Evolutionary conservation across 2,329 filamentous ascomycete species (phyloP).

Genomic region (Cercospora sp.): DNA sequence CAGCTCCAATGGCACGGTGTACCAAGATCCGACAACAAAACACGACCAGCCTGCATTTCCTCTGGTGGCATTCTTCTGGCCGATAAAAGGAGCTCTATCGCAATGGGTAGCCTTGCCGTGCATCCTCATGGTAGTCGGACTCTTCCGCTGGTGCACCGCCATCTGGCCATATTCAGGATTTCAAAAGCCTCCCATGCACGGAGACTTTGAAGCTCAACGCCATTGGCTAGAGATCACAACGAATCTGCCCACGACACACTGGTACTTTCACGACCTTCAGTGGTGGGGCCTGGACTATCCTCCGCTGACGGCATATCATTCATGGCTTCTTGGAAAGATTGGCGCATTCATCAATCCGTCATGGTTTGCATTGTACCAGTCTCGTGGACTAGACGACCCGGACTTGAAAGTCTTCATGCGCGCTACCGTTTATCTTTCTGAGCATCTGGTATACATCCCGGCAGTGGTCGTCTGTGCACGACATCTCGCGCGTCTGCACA

Average conservation of each 20-base stretch:
- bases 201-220: slow-evolving; percentile 95
- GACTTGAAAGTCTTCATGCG: slow-evolving; percentile 93
- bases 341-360: slow-evolving; percentile 73
- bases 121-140: slow-evolving; percentile 82
- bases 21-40: slow-evolving; percentile 47
- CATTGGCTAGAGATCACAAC: slow-evolving; percentile 99
- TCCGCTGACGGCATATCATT: slow-evolving; percentile 95
- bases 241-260: slow-evolving; percentile 84
- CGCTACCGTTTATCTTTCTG: slow-evolving; percentile 83
- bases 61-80: slow-evolving; percentile 91
- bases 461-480: slow-evolving; percentile 82
- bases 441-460: slow-evolving; percentile 86
- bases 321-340: slow-evolving; percentile 87
- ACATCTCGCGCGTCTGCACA: slow-evolving; percentile 72
- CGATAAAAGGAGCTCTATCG: slow-evolving; percentile 71
- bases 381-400: slow-evolving; percentile 76
- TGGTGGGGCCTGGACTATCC: slow-evolving; percentile 99
- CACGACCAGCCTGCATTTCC: slow-evolving; percentile 72
- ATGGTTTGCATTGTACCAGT: slow-evolving; percentile 86
- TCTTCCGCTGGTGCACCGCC: slow-evolving; percentile 90
- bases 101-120: slow-evolving; percentile 91
- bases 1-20: slow-evolving; percentile 47
- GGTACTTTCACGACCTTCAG: slow-evolving; percentile 95
- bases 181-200: slow-evolving; percentile 82
- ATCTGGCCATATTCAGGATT: slow-evolving; percentile 95